phyloP scores from a whole-genome alignment of 2,329 filamentous ascomycete species.

The Fusarium acutatum region DNA sequence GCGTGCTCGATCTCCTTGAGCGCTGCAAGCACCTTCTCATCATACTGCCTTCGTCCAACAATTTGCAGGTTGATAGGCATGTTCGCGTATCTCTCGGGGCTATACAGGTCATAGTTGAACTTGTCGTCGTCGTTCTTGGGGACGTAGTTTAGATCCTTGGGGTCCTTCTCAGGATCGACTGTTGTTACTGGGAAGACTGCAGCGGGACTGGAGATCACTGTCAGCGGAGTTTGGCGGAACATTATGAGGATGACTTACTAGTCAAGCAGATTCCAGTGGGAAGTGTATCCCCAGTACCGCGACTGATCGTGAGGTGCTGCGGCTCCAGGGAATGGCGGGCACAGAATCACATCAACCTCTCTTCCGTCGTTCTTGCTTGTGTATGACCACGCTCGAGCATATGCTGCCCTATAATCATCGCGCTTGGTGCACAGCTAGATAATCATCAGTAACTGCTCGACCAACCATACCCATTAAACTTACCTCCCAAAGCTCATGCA shows the following conservation, averaged over 20 bases:
- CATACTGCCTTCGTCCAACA: constrained; percentile 42
- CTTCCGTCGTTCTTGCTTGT: constrained; percentile 41
- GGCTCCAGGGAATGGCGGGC: constrained; percentile 65
- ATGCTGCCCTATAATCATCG: constrained; percentile 51
- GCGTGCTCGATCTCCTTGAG: constrained; percentile 38
- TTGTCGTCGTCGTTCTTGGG: constrained; percentile 43
- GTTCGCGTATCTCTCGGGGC: constrained; percentile 36
- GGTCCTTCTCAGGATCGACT: constrained; percentile 40
- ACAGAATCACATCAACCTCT: constrained; percentile 68
- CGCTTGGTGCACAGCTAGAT: constrained; percentile 46
- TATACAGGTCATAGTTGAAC: constrained; percentile 43
- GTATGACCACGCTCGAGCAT: constrained; percentile 50
- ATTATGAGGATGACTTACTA: constrained; percentile 47
- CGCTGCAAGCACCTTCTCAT: constrained; percentile 45
- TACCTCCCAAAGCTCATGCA: constrained; percentile 53
- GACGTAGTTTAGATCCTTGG: constrained; percentile 34
- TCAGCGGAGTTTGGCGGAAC: not conserved
- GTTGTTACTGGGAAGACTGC: constrained; percentile 65
- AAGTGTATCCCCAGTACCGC: constrained; percentile 70
- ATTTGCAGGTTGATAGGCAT: constrained; percentile 43
- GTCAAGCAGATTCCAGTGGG: constrained; percentile 75
- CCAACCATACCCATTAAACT: not conserved
- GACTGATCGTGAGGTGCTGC: constrained; percentile 53
- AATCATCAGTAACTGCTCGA: fast-evolving
- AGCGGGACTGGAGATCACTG: constrained; percentile 50